Conservation (phyloP, 2,329 filamentous ascomycete genomes). For the Blastomyces gilchristii region DNA sequence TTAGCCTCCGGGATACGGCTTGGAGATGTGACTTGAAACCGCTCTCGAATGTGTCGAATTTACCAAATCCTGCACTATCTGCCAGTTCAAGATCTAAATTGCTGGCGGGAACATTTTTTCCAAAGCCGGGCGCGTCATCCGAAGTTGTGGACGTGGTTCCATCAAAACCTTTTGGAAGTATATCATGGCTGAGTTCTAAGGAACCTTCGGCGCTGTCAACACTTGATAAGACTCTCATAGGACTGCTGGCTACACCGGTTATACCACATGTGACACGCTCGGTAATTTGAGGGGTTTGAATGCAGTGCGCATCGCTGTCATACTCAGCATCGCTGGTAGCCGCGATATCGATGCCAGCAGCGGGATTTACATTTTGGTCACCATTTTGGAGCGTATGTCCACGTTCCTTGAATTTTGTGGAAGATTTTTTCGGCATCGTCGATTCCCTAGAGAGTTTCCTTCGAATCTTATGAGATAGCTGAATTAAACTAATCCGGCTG, state of each 20-base stretch:
- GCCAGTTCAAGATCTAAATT: background rate
- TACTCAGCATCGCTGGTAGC: conserved; percentile 30
- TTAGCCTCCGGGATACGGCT: background rate
- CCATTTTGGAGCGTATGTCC: background rate
- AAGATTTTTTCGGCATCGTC: conserved; percentile 14
- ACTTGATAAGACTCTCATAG: conserved; percentile 7
- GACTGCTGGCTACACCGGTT: conserved; percentile 10
- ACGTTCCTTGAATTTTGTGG: conserved; percentile 14
- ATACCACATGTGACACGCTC: conserved; percentile 13
- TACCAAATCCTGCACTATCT: background rate
- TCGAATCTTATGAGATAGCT: conserved; percentile 23
- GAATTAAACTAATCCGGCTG: conserved; percentile 10
- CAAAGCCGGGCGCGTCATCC: background rate
- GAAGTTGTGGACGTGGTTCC: background rate
- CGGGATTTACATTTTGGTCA: conserved; percentile 9
- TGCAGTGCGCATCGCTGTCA: conserved; percentile 34
- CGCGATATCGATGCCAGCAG: conserved; percentile 24
- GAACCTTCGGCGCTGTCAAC: conserved; percentile 9
- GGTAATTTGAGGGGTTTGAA: conserved; percentile 26
- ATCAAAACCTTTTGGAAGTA: background rate
- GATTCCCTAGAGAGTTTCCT: conserved; percentile 27
- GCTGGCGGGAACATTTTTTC: background rate
- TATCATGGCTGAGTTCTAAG: conserved; percentile 3
- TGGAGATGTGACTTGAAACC: background rate
- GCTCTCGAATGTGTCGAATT: background rate